phyloP scores from a whole-genome alignment of 140 eudicot genomes.

The Flaveria floridana region DNA sequence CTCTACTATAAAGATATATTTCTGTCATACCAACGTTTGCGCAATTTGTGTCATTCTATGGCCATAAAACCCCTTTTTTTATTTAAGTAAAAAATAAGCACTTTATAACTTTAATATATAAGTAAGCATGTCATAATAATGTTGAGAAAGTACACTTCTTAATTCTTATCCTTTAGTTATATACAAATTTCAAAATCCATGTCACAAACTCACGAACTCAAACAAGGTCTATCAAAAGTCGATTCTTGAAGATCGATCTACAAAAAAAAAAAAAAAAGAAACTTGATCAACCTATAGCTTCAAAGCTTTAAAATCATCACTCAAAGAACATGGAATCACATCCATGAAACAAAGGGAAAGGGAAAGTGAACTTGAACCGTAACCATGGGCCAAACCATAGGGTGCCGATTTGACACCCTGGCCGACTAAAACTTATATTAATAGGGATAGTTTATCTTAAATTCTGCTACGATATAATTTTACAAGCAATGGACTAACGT shows the following conservation, averaged over 20 bases:
- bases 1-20: not conserved
- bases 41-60: too few relatives aligned
- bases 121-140: too few relatives aligned
- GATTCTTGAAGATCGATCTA: not conserved
- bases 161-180: too few relatives aligned
- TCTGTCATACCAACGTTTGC: not conserved
- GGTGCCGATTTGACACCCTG: not conserved
- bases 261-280: too few relatives aligned
- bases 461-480: conserved; percentile 17
- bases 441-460: not conserved
- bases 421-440: not conserved
- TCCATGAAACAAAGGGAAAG: not conserved
- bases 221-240: not conserved
- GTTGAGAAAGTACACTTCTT: too few relatives aligned
- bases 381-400: not conserved
- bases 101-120: too few relatives aligned
- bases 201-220: not conserved
- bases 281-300: not conserved
- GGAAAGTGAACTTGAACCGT: not conserved
- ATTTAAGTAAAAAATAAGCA: too few relatives aligned
- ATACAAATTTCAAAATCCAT: too few relatives aligned
- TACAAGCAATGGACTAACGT: conserved; percentile 11
- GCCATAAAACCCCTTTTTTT: not conserved
- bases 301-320: not conserved
- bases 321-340: too few relatives aligned